Conservation (phyloP, 768 basidiomycete species). For the Leucogyrophana mollusca region DNA sequence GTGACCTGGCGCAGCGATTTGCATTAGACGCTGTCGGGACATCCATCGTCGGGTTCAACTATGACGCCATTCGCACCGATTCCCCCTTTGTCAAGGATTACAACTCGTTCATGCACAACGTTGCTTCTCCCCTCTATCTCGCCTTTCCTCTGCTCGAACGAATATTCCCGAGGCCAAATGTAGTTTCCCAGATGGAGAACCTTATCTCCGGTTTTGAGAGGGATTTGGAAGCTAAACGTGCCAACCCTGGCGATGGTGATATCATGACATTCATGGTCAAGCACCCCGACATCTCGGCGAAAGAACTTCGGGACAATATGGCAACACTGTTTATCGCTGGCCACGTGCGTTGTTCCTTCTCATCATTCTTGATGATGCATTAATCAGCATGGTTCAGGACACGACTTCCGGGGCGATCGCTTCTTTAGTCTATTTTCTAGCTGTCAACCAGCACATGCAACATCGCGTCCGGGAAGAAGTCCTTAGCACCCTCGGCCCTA, state of each 20-base stretch:
- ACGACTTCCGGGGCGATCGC: slow-evolving; percentile 39
- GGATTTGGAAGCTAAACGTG: neutral
- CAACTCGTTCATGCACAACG: slow-evolving; percentile 32
- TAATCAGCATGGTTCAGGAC: slow-evolving; percentile 23
- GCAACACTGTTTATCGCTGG: slow-evolving; percentile 38
- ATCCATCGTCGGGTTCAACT: slow-evolving; percentile 33
- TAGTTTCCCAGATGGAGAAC: slow-evolving; percentile 21
- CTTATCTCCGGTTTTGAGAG: slow-evolving; percentile 24
- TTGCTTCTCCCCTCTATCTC: slow-evolving; percentile 30
- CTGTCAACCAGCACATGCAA: slow-evolving; percentile 36
- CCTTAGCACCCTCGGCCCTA: slow-evolving; percentile 23
- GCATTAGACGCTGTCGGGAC: slow-evolving; percentile 36
- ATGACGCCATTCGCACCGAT: slow-evolving; percentile 29
- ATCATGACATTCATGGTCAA: slow-evolving; percentile 34
- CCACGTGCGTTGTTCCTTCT: slow-evolving; percentile 25
- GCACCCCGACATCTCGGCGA: slow-evolving; percentile 26
- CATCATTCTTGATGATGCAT: neutral
- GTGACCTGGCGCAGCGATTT: slow-evolving; percentile 24
- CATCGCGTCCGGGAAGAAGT: slow-evolving; percentile 35
- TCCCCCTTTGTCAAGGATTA: slow-evolving; percentile 33
- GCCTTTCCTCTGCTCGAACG: slow-evolving; percentile 29
- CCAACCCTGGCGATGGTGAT: slow-evolving; percentile 30
- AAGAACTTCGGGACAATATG: slow-evolving; percentile 35
- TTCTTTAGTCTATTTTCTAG: slow-evolving; percentile 33
- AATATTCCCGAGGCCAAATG: slow-evolving; percentile 22